Conservation (phyloP, 2,329 filamentous ascomycete species). For the Venturia effusa region DNA sequence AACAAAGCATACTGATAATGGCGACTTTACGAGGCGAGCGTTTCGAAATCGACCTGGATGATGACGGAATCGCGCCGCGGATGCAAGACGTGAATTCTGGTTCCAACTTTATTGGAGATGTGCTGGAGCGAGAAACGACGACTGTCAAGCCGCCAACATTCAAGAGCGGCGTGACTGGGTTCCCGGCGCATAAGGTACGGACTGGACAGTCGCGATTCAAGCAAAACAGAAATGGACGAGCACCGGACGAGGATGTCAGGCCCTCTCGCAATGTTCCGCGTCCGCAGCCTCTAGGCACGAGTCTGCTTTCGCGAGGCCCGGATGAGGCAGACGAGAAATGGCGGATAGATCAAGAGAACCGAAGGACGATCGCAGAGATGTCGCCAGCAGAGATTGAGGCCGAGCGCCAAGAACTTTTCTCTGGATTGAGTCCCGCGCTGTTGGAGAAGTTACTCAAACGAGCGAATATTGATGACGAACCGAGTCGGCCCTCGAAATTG, state of each 20-base stretch:
- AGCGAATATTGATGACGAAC: constrained; percentile 41
- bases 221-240: constrained; percentile 43
- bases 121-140: constrained; percentile 59
- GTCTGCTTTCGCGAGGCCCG: background rate
- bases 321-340: constrained; percentile 42
- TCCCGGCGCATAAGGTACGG: constrained; percentile 80
- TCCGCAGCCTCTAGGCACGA: background rate
- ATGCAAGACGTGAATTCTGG: background rate
- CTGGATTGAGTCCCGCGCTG: constrained; percentile 61
- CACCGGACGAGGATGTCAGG: constrained; percentile 10
- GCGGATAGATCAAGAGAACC: constrained; percentile 77
- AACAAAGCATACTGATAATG: constrained; percentile 11
- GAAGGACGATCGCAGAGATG: constrained; percentile 63
- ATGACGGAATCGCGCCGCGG: background rate
- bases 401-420: constrained; percentile 70
- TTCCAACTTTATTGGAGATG: constrained; percentile 54
- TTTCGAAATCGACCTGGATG: constrained; percentile 12
- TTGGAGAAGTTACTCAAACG: constrained; percentile 66
- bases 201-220: constrained; percentile 68
- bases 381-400: constrained; percentile 68
- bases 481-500: background rate
- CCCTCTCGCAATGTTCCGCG: constrained; percentile 11
- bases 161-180: constrained; percentile 53
- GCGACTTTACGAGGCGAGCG: constrained; percentile 12
- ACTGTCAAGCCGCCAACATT: constrained; percentile 50